These are phyloP conservation scores for Melampsora americana DNA, from an alignment of 1,284 basidiomycete species.

Conservation along the genomic window DNA sequence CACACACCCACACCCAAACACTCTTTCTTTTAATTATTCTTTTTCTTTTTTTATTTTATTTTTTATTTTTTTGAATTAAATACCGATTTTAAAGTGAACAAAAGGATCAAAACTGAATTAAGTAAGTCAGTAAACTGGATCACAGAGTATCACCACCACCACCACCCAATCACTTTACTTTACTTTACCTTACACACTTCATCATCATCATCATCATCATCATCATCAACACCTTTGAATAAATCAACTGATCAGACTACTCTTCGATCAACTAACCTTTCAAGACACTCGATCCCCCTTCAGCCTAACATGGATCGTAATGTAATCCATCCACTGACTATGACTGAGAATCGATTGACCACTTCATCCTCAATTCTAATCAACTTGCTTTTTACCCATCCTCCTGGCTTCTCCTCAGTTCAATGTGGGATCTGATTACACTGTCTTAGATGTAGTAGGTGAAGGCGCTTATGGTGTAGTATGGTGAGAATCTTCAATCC, in stretches of 20 bases:
- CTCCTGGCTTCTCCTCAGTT: conserved; percentile 8
- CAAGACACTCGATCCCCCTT: not conserved
- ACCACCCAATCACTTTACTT: no score
- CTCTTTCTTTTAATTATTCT: no score
- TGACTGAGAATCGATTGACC: no score
- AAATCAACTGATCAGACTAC: not conserved
- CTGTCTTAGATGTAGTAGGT: conserved; percentile 73
- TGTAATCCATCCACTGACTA: not conserved
- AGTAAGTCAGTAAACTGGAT: no score
- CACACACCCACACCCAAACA: no score
- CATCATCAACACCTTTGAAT: not conserved
- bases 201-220: not conserved
- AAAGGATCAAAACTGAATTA: no score
- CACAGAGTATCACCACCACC: no score
- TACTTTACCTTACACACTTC: no score
- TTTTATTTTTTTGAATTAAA: no score
- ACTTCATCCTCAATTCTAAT: not conserved
- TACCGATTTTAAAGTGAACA: no score
- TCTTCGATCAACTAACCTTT: not conserved
- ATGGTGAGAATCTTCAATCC: conserved; percentile 7
- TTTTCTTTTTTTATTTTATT: no score
- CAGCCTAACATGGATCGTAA: conserved; percentile 12
- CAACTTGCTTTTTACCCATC: not conserved
- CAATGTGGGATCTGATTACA: conserved; percentile 45
- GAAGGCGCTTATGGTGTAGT: conserved; percentile 70